phyloP scores from a whole-genome alignment of 148 eudicot genomes.

The Cornus suecica region DNA sequence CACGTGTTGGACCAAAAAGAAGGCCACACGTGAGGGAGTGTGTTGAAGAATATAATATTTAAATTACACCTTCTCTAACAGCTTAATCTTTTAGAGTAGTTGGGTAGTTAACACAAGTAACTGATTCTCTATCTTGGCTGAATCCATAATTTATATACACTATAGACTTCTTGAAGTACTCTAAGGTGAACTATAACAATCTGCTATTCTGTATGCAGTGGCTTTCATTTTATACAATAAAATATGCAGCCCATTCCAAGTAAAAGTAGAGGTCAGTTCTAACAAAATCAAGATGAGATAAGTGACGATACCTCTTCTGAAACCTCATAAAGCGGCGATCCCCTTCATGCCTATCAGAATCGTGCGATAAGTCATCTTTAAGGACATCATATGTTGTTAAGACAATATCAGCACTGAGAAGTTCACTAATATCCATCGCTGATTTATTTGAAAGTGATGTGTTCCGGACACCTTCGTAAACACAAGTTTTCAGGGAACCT shows the following conservation, averaged over 20 bases:
- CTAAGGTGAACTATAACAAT: neutral
- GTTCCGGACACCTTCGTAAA: conserved; percentile 87
- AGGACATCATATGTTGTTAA: conserved; percentile 92
- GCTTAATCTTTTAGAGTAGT: no score
- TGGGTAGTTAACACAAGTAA: no score
- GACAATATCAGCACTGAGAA: conserved; percentile 78
- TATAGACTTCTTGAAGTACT: neutral
- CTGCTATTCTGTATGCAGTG: neutral
- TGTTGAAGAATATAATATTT: no score
- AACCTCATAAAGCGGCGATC: conserved; percentile 89
- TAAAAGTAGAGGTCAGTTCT: conserved; percentile 1
- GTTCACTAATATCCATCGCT: conserved; percentile 46
- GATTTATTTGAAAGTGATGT: conserved; percentile 47
- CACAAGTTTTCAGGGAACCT: conserved; percentile 68
- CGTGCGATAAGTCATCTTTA: conserved; percentile 88
- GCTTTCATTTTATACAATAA: neutral
- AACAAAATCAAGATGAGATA: neutral
- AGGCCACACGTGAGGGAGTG: no score
- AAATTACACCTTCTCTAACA: no score
- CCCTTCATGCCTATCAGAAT: conserved; percentile 92
- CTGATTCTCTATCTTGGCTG: neutral
- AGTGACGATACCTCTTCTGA: conserved; percentile 59
- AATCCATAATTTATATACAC: neutral
- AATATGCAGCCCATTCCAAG: neutral
- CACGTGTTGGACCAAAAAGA: no score